Base-by-base conservation (phyloP, 2,329 filamentous ascomycete species). In the Canariomyces notabilis region DNA sequence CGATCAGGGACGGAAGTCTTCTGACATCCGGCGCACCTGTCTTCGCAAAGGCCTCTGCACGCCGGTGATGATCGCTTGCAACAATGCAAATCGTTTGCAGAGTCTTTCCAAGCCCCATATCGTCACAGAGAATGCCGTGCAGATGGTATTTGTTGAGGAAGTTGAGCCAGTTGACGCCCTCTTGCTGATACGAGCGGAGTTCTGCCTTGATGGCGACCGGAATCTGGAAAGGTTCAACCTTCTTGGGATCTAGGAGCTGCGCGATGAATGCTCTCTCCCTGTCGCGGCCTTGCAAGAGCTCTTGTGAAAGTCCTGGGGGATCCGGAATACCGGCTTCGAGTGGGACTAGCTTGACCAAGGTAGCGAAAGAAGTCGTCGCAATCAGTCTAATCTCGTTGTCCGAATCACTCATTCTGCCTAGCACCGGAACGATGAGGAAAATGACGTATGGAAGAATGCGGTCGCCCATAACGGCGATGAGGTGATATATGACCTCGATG, bases 31-130 rank as follows among this genome's bases (percentile, higher is more conserved):
- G 75, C 21, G 87, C 82, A 37, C 84, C 78, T 0, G 90, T 94
- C 67, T 85, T 89, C 21, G 82, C 82, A 63, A 85, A 97, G 61
- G 97, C 89, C 61, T 96, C 88, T 0, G 88, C 89, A 50, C 93
- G 83, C 61, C 94, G 76, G 64, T 98, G 91, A 62, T 98, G 93
- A 63, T 98, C 93, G 67, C 90, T 97, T 8, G 93, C 91, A 35
- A 98, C 90, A 60, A 98, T 98, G 66, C 93, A 98, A 18, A 98
- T 80, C 0, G 94, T 98, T 65, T 98, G 93, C 9, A 98, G 72
- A 1, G 93, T 98, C 71, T 98, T 98, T 40, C 93, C 93, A 21
- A 98, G 85, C 61, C 93, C 93, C 93, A 98, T 98, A 65, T 98
- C 93, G 61, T 98, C 93, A 63, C 93, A 98, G 49, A 98, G 87